Percentiles rank a stretch among this genome's conserved stretches.
Evolutionary conservation across 2,329 filamentous ascomycete genomes (phyloP).

Genomic region (Sordariomycetes sp.): DNA sequence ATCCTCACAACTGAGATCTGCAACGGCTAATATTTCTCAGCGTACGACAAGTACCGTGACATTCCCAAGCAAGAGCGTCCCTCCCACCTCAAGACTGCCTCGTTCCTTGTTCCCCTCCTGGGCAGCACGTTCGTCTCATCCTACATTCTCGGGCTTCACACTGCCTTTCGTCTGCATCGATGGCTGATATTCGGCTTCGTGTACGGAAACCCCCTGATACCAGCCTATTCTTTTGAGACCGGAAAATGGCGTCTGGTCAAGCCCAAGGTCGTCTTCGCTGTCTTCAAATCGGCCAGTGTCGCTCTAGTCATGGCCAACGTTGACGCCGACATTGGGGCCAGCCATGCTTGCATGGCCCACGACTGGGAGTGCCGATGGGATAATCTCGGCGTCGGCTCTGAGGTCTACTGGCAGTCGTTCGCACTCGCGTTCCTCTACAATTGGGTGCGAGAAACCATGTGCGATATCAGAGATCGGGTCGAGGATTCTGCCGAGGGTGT

Average conservation of each 20-base stretch:
- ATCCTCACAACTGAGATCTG: background rate
- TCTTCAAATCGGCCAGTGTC: background rate
- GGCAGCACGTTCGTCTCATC: background rate
- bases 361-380: background rate
- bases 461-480: background rate
- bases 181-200: constrained; percentile 1
- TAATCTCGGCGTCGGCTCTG: background rate
- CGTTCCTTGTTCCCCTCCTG: background rate
- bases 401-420: background rate
- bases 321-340: constrained; percentile 1
- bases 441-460: constrained; percentile 2
- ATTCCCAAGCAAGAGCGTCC: background rate
- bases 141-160: background rate
- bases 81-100: background rate
- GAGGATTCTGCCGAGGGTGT: background rate
- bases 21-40: background rate
- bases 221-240: constrained; percentile 1
- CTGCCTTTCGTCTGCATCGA: background rate
- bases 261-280: constrained; percentile 1
- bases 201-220: constrained; percentile 1
- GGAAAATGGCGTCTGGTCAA: background rate
- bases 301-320: constrained; percentile 2
- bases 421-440: constrained; percentile 1
- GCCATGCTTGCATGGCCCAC: background rate
- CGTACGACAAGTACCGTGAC: constrained; percentile 1